Conservation (phyloP, 169 alveolate species). For the Eimeria necatrix region DNA sequence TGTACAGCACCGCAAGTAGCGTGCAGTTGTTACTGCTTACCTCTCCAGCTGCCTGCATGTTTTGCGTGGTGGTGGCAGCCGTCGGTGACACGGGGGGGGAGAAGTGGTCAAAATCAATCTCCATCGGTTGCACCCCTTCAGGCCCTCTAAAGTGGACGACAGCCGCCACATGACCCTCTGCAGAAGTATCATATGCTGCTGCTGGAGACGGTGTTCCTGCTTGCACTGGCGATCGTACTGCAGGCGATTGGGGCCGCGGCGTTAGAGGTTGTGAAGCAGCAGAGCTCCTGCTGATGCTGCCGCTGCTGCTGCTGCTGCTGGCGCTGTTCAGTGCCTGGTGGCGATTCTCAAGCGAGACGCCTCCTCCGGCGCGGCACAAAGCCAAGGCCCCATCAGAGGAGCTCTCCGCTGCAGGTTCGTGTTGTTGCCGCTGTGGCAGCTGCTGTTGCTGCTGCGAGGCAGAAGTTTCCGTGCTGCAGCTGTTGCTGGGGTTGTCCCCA, state of each 20-base stretch:
- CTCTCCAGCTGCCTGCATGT: too few relatives aligned
- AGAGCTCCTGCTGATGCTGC: not conserved
- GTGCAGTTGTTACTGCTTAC: too few relatives aligned
- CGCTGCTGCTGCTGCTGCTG: conserved; percentile 6
- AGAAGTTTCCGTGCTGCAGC: not conserved
- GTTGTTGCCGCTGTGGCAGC: not conserved
- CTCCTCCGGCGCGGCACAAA: not conserved
- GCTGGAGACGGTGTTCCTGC: not conserved
- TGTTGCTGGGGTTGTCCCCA: not conserved
- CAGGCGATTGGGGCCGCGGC: not conserved
- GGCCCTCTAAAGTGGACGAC: conserved; percentile 5
- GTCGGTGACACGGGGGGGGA: conserved; percentile 20
- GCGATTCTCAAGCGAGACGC: not conserved
- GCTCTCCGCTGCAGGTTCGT: not conserved
- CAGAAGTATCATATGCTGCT: not conserved
- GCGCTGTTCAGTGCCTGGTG: not conserved
- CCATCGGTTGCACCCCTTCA: conserved; percentile 14
- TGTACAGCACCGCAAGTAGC: too few relatives aligned
- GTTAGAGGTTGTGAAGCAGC: too few relatives aligned
- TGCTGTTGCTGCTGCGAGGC: not conserved
- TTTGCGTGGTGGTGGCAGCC: not conserved
- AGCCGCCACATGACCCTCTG: not conserved
- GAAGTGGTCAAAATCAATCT: conserved; percentile 40
- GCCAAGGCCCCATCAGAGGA: not conserved
- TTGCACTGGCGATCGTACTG: not conserved